Base-by-base conservation (phyloP, 371 early-diverging fungal species). In the Synchytrium microbalum region DNA sequence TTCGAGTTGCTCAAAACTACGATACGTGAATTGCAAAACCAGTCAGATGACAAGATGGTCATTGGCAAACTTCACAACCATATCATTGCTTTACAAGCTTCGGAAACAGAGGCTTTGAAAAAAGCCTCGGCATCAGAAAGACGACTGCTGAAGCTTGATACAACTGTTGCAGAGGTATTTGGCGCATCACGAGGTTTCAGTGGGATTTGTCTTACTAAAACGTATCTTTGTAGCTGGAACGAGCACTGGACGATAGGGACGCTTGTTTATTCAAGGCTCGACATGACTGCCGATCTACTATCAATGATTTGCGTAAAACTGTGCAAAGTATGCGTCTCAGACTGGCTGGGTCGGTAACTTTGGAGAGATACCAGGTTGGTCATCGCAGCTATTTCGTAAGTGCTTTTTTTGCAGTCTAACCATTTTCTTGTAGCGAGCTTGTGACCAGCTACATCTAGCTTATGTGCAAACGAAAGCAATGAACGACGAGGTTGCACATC, bases 21-120 rank as follows among this genome's bases (percentile, higher is more conserved):
- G 2, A 62, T 71, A 3, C 64, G 67, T 28, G 79, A 80, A 58
- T 66, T 77, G 31, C 81, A 80, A 59, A 75, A 75, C 73, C 70
- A 75, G 66, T 71, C 69, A 32, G 80, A 80, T 56, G 73, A 79
- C 26, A 78, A 75, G 56, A 69, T 80, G 19, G 32, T 78, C 29
- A 79, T 80, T 30, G 80, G 80, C 0, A 73, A 79, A 57, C 67
- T 80, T 59, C 75, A 80, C 60, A 70, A 80, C 33, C 74, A 80
- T 57, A 80, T 80, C 28, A 54, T 75, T 3, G 71, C 70, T 10
- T 63, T 80, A n/a, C 76, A 79, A 72, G 62, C 73, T 61, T 67
- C 70, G 54, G 78, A 80, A 54, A 67, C 73, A 3, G 25, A 27
- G 46, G 64, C 62, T 1, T 23, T 69, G 62, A 46, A 69, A 24